These are phyloP conservation scores for Fusarium sp. DNA, from an alignment of 2,329 filamentous ascomycete species.

Conservation along the genomic window DNA sequence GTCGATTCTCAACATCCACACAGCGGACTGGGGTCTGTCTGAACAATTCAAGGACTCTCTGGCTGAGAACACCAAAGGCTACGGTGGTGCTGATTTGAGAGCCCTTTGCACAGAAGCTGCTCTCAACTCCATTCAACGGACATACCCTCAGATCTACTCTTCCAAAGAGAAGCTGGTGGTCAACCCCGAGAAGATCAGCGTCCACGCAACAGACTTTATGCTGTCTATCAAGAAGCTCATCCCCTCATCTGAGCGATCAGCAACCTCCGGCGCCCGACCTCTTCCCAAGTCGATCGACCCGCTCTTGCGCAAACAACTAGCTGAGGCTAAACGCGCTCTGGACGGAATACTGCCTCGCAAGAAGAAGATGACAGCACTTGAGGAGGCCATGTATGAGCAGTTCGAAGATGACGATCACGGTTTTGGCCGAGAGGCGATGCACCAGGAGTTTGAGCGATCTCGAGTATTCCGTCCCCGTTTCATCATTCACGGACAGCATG, in stretches of 20 bases:
- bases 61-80: conserved; percentile 92
- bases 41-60: conserved; percentile 84
- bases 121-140: conserved; percentile 93
- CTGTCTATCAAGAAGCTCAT: conserved; percentile 96
- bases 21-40: conserved; percentile 89
- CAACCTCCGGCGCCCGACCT: conserved; percentile 84
- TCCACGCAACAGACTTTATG: conserved; percentile 97
- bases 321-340: conserved; percentile 75
- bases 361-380: conserved; percentile 88
- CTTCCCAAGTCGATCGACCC: conserved; percentile 85
- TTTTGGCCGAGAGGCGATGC: conserved; percentile 83
- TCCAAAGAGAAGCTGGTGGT: conserved; percentile 92
- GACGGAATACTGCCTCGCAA: conserved; percentile 84
- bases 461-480: conserved; percentile 90
- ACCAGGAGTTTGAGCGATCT: conserved; percentile 85
- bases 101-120: conserved; percentile 96
- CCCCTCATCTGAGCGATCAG: conserved; percentile 91
- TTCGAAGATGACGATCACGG: conserved; percentile 85
- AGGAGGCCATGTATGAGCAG: conserved; percentile 93
- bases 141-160: conserved; percentile 95
- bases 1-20: conserved; percentile 94
- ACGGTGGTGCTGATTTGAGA: conserved; percentile 93
- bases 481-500: conserved; percentile 82
- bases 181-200: conserved; percentile 83
- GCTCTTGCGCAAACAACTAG: conserved; percentile 79